Base-by-base conservation (phyloP, 768 basidiomycete genomes). In the Pleurotus tuoliensis region DNA sequence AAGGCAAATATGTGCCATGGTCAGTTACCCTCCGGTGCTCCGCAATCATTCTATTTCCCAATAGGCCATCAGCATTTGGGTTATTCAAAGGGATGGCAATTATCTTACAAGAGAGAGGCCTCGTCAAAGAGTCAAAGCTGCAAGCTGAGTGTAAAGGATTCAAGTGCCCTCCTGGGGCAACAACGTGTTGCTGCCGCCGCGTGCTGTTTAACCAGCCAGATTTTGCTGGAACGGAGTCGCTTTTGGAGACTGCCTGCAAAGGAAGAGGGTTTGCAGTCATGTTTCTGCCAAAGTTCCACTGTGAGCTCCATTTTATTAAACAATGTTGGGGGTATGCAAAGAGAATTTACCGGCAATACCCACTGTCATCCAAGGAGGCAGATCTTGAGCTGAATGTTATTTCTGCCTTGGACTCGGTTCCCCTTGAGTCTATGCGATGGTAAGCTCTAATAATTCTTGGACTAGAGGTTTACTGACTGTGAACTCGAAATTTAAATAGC, bases 261-360 rank as follows among this genome's bases (percentile, higher is more conserved):
- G 58, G 18, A 11, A 58, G 54, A 13, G 63, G 63, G 13, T 56
- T 63, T 47, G 41, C 50, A 25, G 59, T 63, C 11, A 12, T 66
- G 9, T 69, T 67, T 58, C 57, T 69, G 4, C 69, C 70, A 11
- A 64, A 73, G 43, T 73, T 69, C 51, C 71, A 74, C 55, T 72
- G 67, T 48, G 66, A 73, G 61, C 62, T 73, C 20, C 73, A 75
- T 47, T 71, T 69, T 41, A 74, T 75, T 62, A 71, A 74, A 58
- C 67, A 70, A 47, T 67, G 64, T 46, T 73, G 70, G 71, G 73
- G 73, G 4, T 62, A 61, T 57, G 63, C 69, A 18, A 73, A 73
- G 48, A 45, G 63, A 11, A 15, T 56, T 0, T 75, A 74, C 56
- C 52, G 66, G 5, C 52, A 63, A 1, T 48, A 58, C 13, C 64